phyloP scores from a whole-genome alignment of 164 flowering plant species.

The Vitis labrusca region DNA sequence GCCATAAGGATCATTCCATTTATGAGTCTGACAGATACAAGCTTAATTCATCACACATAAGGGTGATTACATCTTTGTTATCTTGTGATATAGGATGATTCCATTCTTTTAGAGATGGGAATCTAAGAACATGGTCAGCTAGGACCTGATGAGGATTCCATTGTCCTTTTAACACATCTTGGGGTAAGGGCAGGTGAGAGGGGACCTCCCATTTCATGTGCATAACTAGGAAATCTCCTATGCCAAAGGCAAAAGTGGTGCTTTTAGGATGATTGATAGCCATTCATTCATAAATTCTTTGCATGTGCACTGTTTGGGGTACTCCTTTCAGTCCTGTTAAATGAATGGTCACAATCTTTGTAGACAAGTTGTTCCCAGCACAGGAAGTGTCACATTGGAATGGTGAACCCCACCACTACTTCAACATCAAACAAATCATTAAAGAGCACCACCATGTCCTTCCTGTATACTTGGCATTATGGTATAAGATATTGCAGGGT shows the following conservation, averaged over 20 bases:
- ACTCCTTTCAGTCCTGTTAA: conserved; percentile 8
- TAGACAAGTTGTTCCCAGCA: conserved; percentile 12
- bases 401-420: conserved; percentile 1
- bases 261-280: not conserved
- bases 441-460: not conserved
- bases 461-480: not conserved
- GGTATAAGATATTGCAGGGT: too few species aligned
- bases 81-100: not conserved
- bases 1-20: not conserved
- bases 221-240: conserved; percentile 16
- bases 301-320: conserved; percentile 10
- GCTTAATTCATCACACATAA: too few species aligned
- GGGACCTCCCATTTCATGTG: not conserved
- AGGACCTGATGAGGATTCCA: not conserved
- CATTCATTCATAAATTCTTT: conserved; percentile 6
- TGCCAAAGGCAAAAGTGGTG: conserved; percentile 3
- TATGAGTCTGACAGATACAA: too few species aligned
- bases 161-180: not conserved
- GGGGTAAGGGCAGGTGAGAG: not conserved
- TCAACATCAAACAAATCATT: not conserved
- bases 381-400: conserved; percentile 5
- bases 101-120: not conserved
- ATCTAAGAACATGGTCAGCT: conserved; percentile 6
- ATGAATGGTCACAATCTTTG: conserved; percentile 19
- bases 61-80: too few species aligned